Evolutionary conservation across 2,329 filamentous ascomycete genomes (phyloP).

Genomic region (Fusarium torreyae): DNA sequence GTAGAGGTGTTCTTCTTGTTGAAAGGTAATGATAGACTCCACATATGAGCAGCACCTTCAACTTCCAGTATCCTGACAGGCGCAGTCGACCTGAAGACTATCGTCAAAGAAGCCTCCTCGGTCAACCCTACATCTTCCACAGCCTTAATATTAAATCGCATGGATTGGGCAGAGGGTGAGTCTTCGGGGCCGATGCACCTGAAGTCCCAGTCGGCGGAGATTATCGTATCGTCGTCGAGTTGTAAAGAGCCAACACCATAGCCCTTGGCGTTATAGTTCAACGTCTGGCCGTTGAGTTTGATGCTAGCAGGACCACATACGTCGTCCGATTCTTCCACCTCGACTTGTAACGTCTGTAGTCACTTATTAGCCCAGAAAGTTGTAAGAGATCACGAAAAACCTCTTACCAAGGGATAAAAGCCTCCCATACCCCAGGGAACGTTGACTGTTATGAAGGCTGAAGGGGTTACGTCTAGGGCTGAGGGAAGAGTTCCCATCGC

Average conservation of each 20-base stretch:
- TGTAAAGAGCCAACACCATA: conserved; percentile 60
- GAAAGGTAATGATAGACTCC: conserved; percentile 46
- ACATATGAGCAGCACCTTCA: conserved; percentile 56
- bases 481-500: conserved; percentile 35
- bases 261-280: conserved; percentile 58
- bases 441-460: conserved; percentile 42
- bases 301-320: conserved; percentile 64
- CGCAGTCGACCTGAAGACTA: conserved; percentile 63
- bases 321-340: conserved; percentile 61
- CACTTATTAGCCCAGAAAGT: conserved; percentile 10
- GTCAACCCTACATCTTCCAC: conserved; percentile 59
- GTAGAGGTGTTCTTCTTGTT: conserved; percentile 25
- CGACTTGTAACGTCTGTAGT: conserved; percentile 58
- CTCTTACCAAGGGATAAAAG: conserved; percentile 46
- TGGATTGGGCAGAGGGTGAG: conserved; percentile 59
- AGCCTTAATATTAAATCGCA: conserved; percentile 61
- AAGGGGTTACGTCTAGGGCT: conserved; percentile 39
- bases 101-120: conserved; percentile 58
- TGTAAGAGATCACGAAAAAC: background rate
- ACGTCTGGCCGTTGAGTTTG: conserved; percentile 62
- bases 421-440: conserved; percentile 29
- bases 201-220: conserved; percentile 65
- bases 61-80: conserved; percentile 61
- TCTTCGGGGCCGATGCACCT: conserved; percentile 60
- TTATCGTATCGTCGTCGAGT: conserved; percentile 55